These are phyloP conservation scores for Saturnispora dispora DNA, from an alignment of 805 yeast species.

Conservation along the genomic window DNA sequence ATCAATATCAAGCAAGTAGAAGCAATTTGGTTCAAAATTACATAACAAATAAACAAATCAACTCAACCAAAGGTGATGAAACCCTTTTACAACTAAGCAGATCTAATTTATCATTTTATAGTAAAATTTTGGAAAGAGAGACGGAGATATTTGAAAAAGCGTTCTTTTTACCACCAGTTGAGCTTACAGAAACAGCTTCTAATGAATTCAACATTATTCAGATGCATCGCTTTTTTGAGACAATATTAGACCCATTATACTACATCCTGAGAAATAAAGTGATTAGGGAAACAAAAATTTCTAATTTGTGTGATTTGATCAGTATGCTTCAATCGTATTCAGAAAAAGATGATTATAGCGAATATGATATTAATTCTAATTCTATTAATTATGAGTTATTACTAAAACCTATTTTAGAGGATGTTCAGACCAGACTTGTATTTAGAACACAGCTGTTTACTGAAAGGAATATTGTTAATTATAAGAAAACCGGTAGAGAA, in stretches of 20 bases:
- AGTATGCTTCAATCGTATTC: slow-evolving; percentile 58
- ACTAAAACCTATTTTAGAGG: slow-evolving; percentile 64
- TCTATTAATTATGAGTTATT: slow-evolving; percentile 46
- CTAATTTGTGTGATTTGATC: slow-evolving; percentile 64
- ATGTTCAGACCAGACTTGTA: slow-evolving; percentile 70
- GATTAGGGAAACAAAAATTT: slow-evolving; percentile 61
- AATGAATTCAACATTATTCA: slow-evolving; percentile 25
- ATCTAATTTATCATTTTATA: slow-evolving; percentile 49
- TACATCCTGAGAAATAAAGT: slow-evolving; percentile 58
- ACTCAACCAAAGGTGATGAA: slow-evolving; percentile 15
- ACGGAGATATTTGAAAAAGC: slow-evolving; percentile 45
- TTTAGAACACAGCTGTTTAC: slow-evolving; percentile 69
- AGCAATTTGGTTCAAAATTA: slow-evolving; percentile 35
- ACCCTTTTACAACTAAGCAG: slow-evolving; percentile 52
- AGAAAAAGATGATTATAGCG: slow-evolving; percentile 40
- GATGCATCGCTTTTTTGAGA: slow-evolving; percentile 50
- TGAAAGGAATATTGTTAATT: slow-evolving; percentile 57
- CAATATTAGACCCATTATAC: slow-evolving; percentile 66
- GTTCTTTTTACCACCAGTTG: slow-evolving; percentile 31
- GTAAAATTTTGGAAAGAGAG: slow-evolving; percentile 54
- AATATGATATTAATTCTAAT: slow-evolving; percentile 14
- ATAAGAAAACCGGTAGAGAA: slow-evolving; percentile 61
- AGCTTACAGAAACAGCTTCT: slow-evolving; percentile 14
- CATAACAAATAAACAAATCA: slow-evolving; percentile 23
- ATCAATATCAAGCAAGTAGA: slow-evolving; percentile 55